A percentile compares a stretch with the other conserved stretches of the same genome.
These are phyloP conservation scores for Sphaerobolus stellatus DNA, from an alignment of 1,284 basidiomycete species.

Conservation along the genomic window DNA sequence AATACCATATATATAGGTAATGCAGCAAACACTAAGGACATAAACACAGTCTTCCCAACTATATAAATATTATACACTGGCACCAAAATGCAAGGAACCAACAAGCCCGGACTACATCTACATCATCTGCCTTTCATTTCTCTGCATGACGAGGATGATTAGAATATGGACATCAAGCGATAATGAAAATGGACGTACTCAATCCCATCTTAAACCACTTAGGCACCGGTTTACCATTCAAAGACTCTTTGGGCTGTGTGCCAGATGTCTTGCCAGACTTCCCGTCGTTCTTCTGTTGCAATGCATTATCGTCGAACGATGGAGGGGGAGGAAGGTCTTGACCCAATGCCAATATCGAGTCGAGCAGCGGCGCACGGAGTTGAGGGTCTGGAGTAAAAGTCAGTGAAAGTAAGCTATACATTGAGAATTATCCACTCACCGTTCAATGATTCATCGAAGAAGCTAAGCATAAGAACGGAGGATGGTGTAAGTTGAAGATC, in stretches of 20 bases:
- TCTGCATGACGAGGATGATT: not conserved
- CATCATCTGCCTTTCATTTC: not conserved
- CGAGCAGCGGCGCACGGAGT: constrained; percentile 64
- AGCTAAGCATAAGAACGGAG: constrained; percentile 73
- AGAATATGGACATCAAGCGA: no score
- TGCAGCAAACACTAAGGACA: no score
- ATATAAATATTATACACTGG: no score
- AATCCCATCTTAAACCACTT: constrained; percentile 70
- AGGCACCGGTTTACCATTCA: constrained; percentile 59
- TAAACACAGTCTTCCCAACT: no score
- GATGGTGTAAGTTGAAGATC: constrained; percentile 79
- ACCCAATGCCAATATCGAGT: constrained; percentile 53
- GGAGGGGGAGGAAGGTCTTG: constrained; percentile 61
- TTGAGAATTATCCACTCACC: constrained; percentile 4
- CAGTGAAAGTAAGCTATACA: constrained; percentile 14
- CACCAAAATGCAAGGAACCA: no score
- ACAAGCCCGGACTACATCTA: not conserved
- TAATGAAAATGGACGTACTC: constrained; percentile 26
- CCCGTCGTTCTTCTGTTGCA: constrained; percentile 11
- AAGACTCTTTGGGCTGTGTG: constrained; percentile 19
- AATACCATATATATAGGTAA: no score
- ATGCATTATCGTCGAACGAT: constrained; percentile 26
- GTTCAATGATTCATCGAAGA: constrained; percentile 54
- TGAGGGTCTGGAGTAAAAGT: constrained; percentile 39
- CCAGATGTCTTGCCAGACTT: constrained; percentile 21